Evolutionary conservation across 2,329 filamentous ascomycete species (phyloP).

Genomic region (Fusarium scirpi): DNA sequence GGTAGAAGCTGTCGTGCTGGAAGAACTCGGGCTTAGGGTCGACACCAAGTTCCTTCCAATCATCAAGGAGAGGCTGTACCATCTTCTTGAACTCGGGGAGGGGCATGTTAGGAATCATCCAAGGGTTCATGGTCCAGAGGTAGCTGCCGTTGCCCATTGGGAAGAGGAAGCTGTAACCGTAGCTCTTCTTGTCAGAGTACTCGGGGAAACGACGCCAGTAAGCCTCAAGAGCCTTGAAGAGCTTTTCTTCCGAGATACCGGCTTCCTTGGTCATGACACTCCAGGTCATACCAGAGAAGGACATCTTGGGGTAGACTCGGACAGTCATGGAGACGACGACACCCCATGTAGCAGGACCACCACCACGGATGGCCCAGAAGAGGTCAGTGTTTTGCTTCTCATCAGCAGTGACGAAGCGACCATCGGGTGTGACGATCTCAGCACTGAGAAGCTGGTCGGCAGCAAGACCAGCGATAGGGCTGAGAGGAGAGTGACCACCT

Average conservation of each 20-base stretch:
- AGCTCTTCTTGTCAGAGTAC: conserved; percentile 44
- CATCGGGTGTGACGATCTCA: conserved; percentile 65
- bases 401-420: conserved; percentile 59
- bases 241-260: conserved; percentile 38
- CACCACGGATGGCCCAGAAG: conserved; percentile 71
- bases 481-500: conserved; percentile 67
- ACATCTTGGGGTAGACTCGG: conserved; percentile 51
- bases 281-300: conserved; percentile 48
- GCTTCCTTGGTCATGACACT: conserved; percentile 46
- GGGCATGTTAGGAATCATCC: conserved; percentile 41
- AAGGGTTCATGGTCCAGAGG: conserved; percentile 49
- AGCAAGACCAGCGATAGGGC: conserved; percentile 65
- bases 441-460: conserved; percentile 69
- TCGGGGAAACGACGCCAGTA: conserved; percentile 46
- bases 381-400: conserved; percentile 62
- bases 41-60: conserved; percentile 50
- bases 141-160: conserved; percentile 46
- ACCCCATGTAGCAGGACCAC: conserved; percentile 63
- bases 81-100: conserved; percentile 49
- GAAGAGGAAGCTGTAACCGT: conserved; percentile 45
- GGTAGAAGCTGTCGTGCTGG: conserved; percentile 45
- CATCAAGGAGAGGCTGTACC: conserved; percentile 46
- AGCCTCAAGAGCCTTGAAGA: conserved; percentile 47
- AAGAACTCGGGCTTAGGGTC: conserved; percentile 43
- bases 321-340: conserved; percentile 56